These are phyloP conservation scores for Calonectria honghensis DNA, from an alignment of 2,329 filamentous ascomycete species.

Conservation along the genomic window DNA sequence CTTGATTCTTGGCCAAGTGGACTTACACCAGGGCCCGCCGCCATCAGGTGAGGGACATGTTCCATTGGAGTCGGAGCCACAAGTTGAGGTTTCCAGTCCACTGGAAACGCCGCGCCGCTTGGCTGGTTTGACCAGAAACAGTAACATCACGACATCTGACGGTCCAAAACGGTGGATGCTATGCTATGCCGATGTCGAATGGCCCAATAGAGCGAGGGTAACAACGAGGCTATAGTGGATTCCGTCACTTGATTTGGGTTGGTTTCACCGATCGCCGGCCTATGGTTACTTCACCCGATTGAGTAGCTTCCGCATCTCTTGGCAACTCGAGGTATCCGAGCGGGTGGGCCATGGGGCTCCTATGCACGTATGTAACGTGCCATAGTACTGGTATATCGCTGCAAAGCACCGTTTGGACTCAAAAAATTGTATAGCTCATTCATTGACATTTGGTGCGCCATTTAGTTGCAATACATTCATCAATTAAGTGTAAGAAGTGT, in stretches of 20 bases:
- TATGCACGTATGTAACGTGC: constrained; percentile 15
- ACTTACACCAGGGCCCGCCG: neutral
- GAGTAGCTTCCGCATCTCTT: constrained; percentile 13
- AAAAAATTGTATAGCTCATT: neutral
- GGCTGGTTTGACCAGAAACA: neutral
- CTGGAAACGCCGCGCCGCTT: constrained; percentile 1
- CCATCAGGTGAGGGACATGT: neutral
- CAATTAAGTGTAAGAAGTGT: neutral
- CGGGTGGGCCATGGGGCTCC: neutral
- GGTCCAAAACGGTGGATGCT: constrained; percentile 3
- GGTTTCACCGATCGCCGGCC: neutral
- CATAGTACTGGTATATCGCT: neutral
- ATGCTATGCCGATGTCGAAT: neutral
- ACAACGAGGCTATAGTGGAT: neutral
- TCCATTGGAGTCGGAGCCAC: neutral
- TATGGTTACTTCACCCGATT: constrained; percentile 1
- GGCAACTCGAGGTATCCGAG: neutral
- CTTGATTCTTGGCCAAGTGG: neutral
- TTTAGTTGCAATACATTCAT: neutral
- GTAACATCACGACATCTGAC: constrained; percentile 2
- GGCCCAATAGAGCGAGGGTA: neutral
- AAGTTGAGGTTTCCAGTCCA: neutral
- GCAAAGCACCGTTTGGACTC: neutral
- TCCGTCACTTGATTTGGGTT: neutral
- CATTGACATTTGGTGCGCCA: neutral